A percentile compares a stretch with the other conserved stretches of the same genome.
phyloP scores from a whole-genome alignment of 2,329 filamentous ascomycete species.

The Claviceps maximensis region DNA sequence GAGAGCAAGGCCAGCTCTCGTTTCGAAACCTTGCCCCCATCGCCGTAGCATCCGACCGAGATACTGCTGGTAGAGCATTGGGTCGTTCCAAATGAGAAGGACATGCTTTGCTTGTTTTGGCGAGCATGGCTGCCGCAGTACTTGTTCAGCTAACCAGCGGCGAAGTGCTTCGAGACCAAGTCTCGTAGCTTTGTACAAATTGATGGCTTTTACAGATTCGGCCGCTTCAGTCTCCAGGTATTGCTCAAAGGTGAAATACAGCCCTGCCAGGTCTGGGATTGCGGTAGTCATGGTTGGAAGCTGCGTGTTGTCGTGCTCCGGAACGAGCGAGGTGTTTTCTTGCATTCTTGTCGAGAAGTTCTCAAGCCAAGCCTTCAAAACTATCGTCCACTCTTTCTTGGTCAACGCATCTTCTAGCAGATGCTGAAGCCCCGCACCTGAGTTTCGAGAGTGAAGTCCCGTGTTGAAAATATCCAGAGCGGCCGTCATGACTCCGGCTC shows the following conservation, averaged over 20 bases:
- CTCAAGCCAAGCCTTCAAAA: slow-evolving; percentile 24
- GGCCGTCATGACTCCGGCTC: slow-evolving; percentile 21
- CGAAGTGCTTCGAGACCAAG: slow-evolving; percentile 16
- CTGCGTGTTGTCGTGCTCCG: neutral
- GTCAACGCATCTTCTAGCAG: slow-evolving; percentile 29
- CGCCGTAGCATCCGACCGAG: slow-evolving; percentile 21
- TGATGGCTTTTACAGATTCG: slow-evolving; percentile 12
- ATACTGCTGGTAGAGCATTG: slow-evolving; percentile 29
- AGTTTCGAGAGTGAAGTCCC: slow-evolving; percentile 21
- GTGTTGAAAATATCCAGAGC: slow-evolving; percentile 28
- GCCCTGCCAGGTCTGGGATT: slow-evolving; percentile 16
- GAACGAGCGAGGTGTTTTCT: neutral
- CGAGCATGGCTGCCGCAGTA: slow-evolving; percentile 19
- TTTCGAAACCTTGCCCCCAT: slow-evolving; percentile 16
- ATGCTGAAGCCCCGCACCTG: slow-evolving; percentile 28
- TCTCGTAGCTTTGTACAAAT: slow-evolving; percentile 10
- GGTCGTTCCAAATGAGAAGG: slow-evolving; percentile 26
- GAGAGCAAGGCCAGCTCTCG: slow-evolving; percentile 17
- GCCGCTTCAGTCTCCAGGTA: slow-evolving; percentile 17
- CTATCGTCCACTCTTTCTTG: slow-evolving; percentile 21
- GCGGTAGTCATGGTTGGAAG: slow-evolving; percentile 11
- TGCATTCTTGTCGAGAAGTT: slow-evolving; percentile 14
- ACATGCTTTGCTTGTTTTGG: slow-evolving; percentile 23
- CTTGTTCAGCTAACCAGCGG: slow-evolving; percentile 18
- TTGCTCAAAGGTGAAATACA: slow-evolving; percentile 22